Percentiles rank a stretch among this genome's conserved stretches.
Conservation (phyloP, 2,329 filamentous ascomycete species). For the Dothiorella sarmentorum region DNA sequence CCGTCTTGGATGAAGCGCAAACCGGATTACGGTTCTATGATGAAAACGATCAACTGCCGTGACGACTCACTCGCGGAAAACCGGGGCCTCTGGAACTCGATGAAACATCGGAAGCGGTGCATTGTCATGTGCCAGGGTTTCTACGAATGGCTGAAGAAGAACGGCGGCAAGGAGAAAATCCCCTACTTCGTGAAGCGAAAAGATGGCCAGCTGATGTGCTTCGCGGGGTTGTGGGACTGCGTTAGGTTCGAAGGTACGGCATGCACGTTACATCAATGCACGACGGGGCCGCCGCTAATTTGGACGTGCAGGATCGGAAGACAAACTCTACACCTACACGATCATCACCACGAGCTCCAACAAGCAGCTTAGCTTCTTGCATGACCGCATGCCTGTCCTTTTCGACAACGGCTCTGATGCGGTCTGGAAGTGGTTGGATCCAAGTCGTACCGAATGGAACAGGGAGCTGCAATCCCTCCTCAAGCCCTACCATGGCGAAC, state of each 20-base stretch:
- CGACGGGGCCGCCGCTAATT: conserved; percentile 23
- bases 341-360: conserved; percentile 91
- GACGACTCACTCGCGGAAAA: conserved; percentile 77
- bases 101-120: conserved; percentile 88
- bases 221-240: conserved; percentile 90
- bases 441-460: conserved; percentile 67
- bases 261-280: conserved; percentile 16
- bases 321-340: conserved; percentile 82
- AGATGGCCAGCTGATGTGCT: conserved; percentile 80
- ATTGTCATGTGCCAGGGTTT: conserved; percentile 88
- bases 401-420: conserved; percentile 70
- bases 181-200: conserved; percentile 80
- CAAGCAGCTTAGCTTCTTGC: conserved; percentile 76
- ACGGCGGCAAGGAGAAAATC: conserved; percentile 70
- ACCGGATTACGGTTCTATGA: conserved; percentile 70
- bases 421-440: conserved; percentile 76
- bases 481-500: conserved; percentile 72
- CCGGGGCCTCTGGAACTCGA: conserved; percentile 83
- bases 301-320: conserved; percentile 50
- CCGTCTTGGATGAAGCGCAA: conserved; percentile 90
- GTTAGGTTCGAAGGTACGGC: conserved; percentile 70
- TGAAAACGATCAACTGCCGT: conserved; percentile 93
- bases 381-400: conserved; percentile 95
- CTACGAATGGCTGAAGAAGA: conserved; percentile 91
- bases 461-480: conserved; percentile 73